Percentiles rank a stretch among this genome's conserved stretches.
Evolutionary conservation across 139 green algal species (phyloP).

Genomic region (Astrephomene gubernaculifera): DNA sequence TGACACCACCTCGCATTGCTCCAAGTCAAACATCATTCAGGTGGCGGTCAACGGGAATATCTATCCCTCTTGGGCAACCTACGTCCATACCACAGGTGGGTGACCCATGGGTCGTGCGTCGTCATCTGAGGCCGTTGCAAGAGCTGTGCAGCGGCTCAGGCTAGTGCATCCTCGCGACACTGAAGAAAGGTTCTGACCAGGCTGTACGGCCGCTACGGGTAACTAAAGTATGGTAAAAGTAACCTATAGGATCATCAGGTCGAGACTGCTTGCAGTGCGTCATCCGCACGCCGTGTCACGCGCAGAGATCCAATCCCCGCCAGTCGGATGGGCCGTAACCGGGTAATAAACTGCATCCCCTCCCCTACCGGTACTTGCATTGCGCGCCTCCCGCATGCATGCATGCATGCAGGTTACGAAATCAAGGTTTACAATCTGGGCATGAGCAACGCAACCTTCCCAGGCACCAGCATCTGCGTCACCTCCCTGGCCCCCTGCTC

Average conservation of each 20-base stretch:
- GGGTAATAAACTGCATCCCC: no score
- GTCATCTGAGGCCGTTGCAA: no score
- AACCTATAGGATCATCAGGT: no score
- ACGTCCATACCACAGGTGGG: neutral
- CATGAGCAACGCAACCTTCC: neutral
- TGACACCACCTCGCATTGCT: neutral
- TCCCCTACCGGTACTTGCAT: no score
- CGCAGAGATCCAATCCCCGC: no score
- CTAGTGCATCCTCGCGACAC: no score
- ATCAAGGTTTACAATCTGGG: conserved; percentile 23
- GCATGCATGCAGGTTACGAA: neutral
- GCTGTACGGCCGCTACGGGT: neutral
- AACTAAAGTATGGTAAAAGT: no score
- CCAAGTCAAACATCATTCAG: neutral
- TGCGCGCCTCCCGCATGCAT: neutral
- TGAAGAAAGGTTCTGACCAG: no score
- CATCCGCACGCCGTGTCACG: no score
- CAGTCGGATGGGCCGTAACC: no score
- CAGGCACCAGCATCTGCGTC: neutral
- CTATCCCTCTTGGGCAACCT: neutral
- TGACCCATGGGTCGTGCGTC: neutral
- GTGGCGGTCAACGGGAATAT: neutral
- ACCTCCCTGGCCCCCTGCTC: neutral
- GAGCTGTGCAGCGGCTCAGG: no score
- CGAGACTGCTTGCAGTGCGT: no score